Evolutionary conservation across 2,329 filamentous ascomycete genomes (phyloP), one percentile per base, ranked within the genome.

Genomic region (Pyricularia sp.): DNA sequence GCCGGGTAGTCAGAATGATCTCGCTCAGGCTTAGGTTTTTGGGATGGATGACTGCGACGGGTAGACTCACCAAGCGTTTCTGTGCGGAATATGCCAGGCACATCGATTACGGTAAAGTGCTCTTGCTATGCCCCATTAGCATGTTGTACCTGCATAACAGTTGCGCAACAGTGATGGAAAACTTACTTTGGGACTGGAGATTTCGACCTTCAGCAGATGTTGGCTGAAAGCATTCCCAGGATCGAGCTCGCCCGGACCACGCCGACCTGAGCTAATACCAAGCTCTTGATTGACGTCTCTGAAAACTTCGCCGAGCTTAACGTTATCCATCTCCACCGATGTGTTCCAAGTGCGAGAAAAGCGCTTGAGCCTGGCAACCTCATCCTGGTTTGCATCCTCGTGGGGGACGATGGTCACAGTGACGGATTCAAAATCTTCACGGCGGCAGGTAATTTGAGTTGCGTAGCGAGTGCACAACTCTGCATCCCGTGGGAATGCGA

Each of bases 91-190:
- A 83, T 79, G 0, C 81, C 82, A 0, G 81, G 81, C 0, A 84
- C 79, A 22, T 84, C 82, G 8, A 83, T 83, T 7, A 84, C 74
- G 0, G 81, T 84, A 9, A 84, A 73, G 16, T 82, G 77, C 2
- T 78, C 68, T 74, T 78, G 72, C 72, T 75, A 44, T 1, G 4
- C 2, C 1, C 22, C 22, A 30, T 60, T 30, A 49, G 6, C 19
- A 49, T 49, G 16, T 49, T n/a, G 40, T 3, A 49, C 4, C 40
- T n/a, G 40, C 40, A 49, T 49, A 49, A 49, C 1, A 49, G 40
- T n/a, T 3, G 40, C 40, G 40, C 40, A 49, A 49, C 9, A 33
- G 22, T 40, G 61, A 33, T 24, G 61, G 16, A 26, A 24, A 40
- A 40, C 61, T 62, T 44, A 75, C 78, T 0, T 76, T 62, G 0